Evolutionary conservation across 2,329 filamentous ascomycete species (phyloP), one percentile per base, ranked within the genome.

Genomic region (Colletotrichum acutatum): DNA sequence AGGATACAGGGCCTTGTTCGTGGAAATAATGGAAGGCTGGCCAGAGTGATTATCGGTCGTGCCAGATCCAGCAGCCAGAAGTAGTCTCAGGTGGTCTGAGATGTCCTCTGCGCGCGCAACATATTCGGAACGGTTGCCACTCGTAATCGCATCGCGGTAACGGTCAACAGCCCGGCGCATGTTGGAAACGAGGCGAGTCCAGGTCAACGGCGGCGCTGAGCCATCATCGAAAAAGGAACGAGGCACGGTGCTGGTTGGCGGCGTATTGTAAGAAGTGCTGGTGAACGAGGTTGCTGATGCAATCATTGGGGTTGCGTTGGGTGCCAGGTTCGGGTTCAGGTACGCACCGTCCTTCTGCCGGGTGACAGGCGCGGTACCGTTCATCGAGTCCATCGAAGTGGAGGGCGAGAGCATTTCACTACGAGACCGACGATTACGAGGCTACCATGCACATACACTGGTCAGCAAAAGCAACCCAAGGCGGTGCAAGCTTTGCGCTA

Each of bases 11-110:
- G 95, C 94, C 82, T 98, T 98, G 86, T 99, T 99, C 5, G 95
- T 97, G 7, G 95, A 98, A 73, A 99, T 99, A 78, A 99, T 98
- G n/a, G 97, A 98, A 5, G 97, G 97, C 77, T 98, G 97, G 54
- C 97, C 97, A 24, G 97, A 98, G 82, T 99, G 97, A 80, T 99
- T 99, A 83, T 99, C 97, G 0, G 97, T 99, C 1, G 97, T 99
- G 68, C 96, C 95, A 42, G 97, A 99, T 9, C 95, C 97, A 68
- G 97, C 97, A 34, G 95, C 95, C n/a, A 99, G 90, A 8, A 99
- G 90, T 76, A 98, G 88, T 68, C 97, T 93, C 69, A 99, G 87
- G 81, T 99, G 96, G 81, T 99, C 97, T 5, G 97, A 98, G 65
- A 99, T 98, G 80, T 99, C 96, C 83, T 99, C 97, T n/a, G 97